Evolutionary conservation across 805 yeast genomes (phyloP).

Genomic region (Starmerella bombi): DNA sequence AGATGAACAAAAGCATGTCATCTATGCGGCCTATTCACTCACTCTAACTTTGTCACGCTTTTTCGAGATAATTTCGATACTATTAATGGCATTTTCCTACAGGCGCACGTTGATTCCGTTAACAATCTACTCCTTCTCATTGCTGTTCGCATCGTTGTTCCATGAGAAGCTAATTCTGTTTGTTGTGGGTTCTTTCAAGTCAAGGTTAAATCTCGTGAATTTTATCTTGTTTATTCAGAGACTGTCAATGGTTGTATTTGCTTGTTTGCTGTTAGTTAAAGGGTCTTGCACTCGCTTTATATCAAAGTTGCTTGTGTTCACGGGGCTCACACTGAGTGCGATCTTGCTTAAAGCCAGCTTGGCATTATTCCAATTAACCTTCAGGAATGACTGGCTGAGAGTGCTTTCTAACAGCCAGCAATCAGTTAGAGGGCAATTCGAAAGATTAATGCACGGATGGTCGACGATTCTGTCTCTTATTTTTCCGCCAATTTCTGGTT

Average conservation of each 20-base stretch:
- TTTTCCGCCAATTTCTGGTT: constrained; percentile 13
- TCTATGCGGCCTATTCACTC: constrained; percentile 13
- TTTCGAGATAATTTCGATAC: constrained; percentile 15
- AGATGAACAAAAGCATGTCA: constrained; percentile 19
- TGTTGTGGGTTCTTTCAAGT: constrained; percentile 7
- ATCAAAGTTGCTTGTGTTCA: not conserved
- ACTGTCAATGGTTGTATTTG: constrained; percentile 8
- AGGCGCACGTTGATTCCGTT: constrained; percentile 9
- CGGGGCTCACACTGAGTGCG: constrained; percentile 1
- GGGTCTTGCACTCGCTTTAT: not conserved
- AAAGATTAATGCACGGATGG: constrained; percentile 9
- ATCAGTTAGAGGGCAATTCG: constrained; percentile 12
- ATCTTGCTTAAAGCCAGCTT: constrained; percentile 9
- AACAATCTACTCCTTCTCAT: constrained; percentile 14
- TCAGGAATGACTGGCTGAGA: constrained; percentile 21
- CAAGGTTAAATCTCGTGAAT: constrained; percentile 10
- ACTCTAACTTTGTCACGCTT: constrained; percentile 11
- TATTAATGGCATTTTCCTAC: constrained; percentile 14
- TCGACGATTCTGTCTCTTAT: constrained; percentile 8
- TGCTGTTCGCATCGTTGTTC: constrained; percentile 5
- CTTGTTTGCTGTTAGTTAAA: constrained; percentile 1
- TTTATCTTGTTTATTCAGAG: constrained; percentile 7
- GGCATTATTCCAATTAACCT: constrained; percentile 10
- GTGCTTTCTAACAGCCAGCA: constrained; percentile 21
- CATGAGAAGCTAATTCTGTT: constrained; percentile 1